Percentiles rank a stretch among this genome's conserved stretches.
Conservation (phyloP, 2,329 filamentous ascomycete species). For the Talaromyces piceae region DNA sequence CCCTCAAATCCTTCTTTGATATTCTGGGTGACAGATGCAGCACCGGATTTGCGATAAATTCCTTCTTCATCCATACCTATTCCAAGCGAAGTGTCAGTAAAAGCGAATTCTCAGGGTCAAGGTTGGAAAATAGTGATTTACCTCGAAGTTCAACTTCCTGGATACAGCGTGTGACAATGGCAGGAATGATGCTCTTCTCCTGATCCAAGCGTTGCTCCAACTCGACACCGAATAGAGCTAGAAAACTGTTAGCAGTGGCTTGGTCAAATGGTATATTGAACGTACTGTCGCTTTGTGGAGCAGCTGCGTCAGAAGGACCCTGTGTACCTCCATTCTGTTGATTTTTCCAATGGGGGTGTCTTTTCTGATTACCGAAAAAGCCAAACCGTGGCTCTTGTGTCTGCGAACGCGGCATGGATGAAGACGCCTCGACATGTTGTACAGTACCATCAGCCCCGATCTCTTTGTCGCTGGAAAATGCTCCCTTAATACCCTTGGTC, state of each 20-base stretch:
- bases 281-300: constrained; percentile 31
- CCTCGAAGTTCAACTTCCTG: constrained; percentile 92
- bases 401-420: constrained; percentile 30
- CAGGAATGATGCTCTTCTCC: constrained; percentile 82
- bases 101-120: neutral
- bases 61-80: constrained; percentile 85
- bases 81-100: constrained; percentile 9
- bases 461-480: constrained; percentile 62
- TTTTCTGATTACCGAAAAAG: constrained; percentile 55
- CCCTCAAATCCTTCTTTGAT: constrained; percentile 90
- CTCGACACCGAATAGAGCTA: constrained; percentile 77
- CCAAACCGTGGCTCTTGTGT: constrained; percentile 51
- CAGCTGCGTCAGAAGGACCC: constrained; percentile 26
- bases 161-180: constrained; percentile 86
- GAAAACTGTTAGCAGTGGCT: neutral
- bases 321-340: constrained; percentile 39
- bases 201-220: constrained; percentile 76
- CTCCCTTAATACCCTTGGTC: constrained; percentile 86
- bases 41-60: constrained; percentile 95
- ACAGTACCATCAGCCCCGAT: constrained; percentile 7
- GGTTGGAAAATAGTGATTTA: constrained; percentile 23
- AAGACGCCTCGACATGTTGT: constrained; percentile 19
- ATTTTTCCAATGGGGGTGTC: constrained; percentile 32
- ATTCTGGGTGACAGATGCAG: constrained; percentile 79
- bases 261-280: neutral